A percentile compares a stretch with the other conserved stretches of the same genome.
These are phyloP conservation scores for Daldinia bambusicola DNA, from an alignment of 495 filamentous ascomycete genomes.

Conservation along the genomic window DNA sequence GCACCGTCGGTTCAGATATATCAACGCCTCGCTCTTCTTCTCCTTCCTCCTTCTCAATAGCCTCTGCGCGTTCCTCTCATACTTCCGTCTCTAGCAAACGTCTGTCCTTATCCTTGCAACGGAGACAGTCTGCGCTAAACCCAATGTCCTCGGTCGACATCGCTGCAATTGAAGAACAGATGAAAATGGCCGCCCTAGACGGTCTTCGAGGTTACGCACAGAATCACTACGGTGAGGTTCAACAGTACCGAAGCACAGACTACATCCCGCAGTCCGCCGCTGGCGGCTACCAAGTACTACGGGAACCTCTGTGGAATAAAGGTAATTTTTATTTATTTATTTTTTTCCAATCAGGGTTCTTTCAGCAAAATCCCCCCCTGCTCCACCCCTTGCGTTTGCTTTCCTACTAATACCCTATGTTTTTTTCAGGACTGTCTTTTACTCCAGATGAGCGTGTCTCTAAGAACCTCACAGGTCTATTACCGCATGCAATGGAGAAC, in stretches of 20 bases:
- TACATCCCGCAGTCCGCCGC: slow-evolving; percentile 60
- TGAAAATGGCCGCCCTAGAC: slow-evolving; percentile 65
- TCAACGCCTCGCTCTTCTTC: slow-evolving; percentile 65
- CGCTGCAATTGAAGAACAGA: slow-evolving; percentile 61
- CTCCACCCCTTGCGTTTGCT: slow-evolving; percentile 3
- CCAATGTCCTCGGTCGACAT: slow-evolving; percentile 65
- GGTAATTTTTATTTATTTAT: too few species aligned
- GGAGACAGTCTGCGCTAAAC: slow-evolving; percentile 62
- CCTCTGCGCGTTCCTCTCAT: slow-evolving; percentile 60
- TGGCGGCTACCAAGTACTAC: slow-evolving; percentile 64
- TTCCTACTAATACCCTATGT: slow-evolving; percentile 29
- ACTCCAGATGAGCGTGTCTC: slow-evolving; percentile 63
- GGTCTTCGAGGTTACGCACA: slow-evolving; percentile 63
- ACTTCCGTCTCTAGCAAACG: slow-evolving; percentile 64
- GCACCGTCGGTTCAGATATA: slow-evolving; percentile 60
- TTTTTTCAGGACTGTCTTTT: slow-evolving; percentile 62
- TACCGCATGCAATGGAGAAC: slow-evolving; percentile 67
- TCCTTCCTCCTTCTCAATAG: slow-evolving; percentile 58
- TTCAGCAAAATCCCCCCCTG: background rate
- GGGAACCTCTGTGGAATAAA: slow-evolving; percentile 69
- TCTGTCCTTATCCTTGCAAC: slow-evolving; percentile 60
- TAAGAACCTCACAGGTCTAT: slow-evolving; percentile 68
- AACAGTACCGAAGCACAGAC: slow-evolving; percentile 61
- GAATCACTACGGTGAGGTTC: slow-evolving; percentile 61
- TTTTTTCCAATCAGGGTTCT: background rate